These are phyloP conservation scores for Annulohypoxylon moriforme DNA, from an alignment of 495 filamentous ascomycete species.

Conservation along the genomic window DNA sequence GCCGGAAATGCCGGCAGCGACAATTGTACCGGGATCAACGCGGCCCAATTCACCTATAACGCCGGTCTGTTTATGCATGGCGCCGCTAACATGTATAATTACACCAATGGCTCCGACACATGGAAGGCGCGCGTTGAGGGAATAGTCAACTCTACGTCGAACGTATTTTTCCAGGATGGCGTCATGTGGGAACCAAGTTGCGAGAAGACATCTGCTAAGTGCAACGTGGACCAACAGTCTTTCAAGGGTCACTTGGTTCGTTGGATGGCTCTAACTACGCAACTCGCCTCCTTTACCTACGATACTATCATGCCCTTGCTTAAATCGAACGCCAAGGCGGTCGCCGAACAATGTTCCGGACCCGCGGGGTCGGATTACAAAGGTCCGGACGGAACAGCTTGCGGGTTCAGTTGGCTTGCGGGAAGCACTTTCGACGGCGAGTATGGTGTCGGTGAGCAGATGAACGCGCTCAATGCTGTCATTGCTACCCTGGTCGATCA, in stretches of 20 bases:
- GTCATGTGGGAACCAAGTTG: conserved; percentile 69
- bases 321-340: conserved; percentile 66
- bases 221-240: conserved; percentile 77
- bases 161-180: conserved; percentile 66
- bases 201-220: conserved; percentile 63
- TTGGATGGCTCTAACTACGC: conserved; percentile 71
- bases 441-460: conserved; percentile 67
- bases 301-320: conserved; percentile 65
- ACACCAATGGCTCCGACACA: conserved; percentile 59
- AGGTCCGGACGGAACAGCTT: conserved; percentile 67
- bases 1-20: conserved; percentile 52
- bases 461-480: conserved; percentile 69
- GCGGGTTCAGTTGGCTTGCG: conserved; percentile 52
- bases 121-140: conserved; percentile 67
- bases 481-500: conserved; percentile 55
- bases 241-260: conserved; percentile 82
- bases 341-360: conserved; percentile 70
- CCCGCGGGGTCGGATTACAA: conserved; percentile 55
- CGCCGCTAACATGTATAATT: conserved; percentile 77
- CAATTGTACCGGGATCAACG: conserved; percentile 61
- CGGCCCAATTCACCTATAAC: conserved; percentile 77
- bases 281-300: conserved; percentile 67
- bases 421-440: conserved; percentile 55
- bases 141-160: conserved; percentile 59
- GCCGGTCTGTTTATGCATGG: conserved; percentile 76